phyloP scores from a whole-genome alignment of 2,329 filamentous ascomycete species.

The Coccinonectria pachysandricola region DNA sequence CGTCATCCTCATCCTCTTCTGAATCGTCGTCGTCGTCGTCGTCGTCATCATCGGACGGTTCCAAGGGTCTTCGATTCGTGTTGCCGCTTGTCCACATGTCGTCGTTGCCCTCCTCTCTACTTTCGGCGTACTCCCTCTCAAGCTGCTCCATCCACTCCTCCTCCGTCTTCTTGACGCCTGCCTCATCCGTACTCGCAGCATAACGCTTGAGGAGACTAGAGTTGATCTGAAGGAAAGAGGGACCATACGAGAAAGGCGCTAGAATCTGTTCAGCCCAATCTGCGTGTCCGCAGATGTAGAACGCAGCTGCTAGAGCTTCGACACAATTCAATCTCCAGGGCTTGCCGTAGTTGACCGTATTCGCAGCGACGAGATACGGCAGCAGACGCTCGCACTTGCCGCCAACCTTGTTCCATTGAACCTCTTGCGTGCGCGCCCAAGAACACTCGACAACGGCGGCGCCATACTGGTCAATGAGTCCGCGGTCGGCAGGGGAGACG shows the following conservation, averaged over 20 bases:
- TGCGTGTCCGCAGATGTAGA: conserved; percentile 79
- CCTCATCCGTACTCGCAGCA: conserved; percentile 71
- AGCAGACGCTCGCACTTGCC: conserved; percentile 85
- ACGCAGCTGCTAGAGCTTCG: conserved; percentile 86
- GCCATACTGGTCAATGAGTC: conserved; percentile 76
- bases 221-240: conserved; percentile 87
- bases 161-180: conserved; percentile 73
- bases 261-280: conserved; percentile 87
- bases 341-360: conserved; percentile 93
- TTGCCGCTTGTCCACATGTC: conserved; percentile 92
- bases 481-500: conserved; percentile 71
- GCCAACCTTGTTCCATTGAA: conserved; percentile 84
- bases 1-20: conserved; percentile 33
- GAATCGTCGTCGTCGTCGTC: conserved; percentile 39
- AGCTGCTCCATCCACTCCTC: conserved; percentile 81
- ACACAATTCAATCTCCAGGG: conserved; percentile 94
- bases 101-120: conserved; percentile 55
- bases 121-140: conserved; percentile 81
- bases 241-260: conserved; percentile 77
- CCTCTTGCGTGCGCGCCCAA: conserved; percentile 86
- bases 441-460: conserved; percentile 95
- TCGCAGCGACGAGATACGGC: conserved; percentile 92
- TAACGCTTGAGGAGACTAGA: conserved; percentile 71
- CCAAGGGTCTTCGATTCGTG: conserved; percentile 55
- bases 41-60: conserved; percentile 46